Evolutionary conservation across 352 stramenopile species (phyloP), one percentile per base, ranked within the genome.

Genomic region (Peronosclerospora sorghi): DNA sequence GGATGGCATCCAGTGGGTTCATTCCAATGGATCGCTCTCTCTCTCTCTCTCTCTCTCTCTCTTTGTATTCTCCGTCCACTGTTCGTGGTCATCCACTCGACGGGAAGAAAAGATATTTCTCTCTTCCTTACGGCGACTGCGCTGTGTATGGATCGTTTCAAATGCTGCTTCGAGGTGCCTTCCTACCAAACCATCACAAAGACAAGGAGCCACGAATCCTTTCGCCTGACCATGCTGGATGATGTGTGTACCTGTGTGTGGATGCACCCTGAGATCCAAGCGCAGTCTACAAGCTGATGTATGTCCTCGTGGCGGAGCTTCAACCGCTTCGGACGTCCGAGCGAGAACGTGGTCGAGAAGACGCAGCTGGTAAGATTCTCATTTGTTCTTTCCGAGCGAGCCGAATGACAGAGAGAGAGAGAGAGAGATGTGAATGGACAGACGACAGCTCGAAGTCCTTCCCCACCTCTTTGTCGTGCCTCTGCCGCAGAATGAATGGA

Each of bases 241-340:
- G 68, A 63, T 70, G 63, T 44, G 59, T 64, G 4, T 63, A n/a
- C n/a, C n/a, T n/a, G 63, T 23, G 54, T 78, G 8, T 78, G 63
- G 18, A 18, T 81, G 15, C 57, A 68, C 41, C 69, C 65, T 39
- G 56, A 59, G 24, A 36, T 42, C 41, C 75, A 73, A 32, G 65
- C 69, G 61, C 35, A 78, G 63, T 21, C 56, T 81, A 41, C 66
- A 56, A 20, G 62, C 55, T 32, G 58, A 64, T 47, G 48, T n/a
- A n/a, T 81, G 1, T 67, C 65, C 13, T 76, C 60, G n/a, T 81
- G 68, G 68, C 51, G 77, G 44, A 76, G 51, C 14, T 71, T 60
- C 5, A 72, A 60, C 10, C 44, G 77, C 15, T 71, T 61, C 12
- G 57, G 57, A 21, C 60, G 56, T 12, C 37, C 65, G 3, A 75